Evolutionary conservation across 225 moss, liverwort and hornwort species (phyloP), one percentile per base, ranked within the genome.

Genomic region (Bryum argenteum): DNA sequence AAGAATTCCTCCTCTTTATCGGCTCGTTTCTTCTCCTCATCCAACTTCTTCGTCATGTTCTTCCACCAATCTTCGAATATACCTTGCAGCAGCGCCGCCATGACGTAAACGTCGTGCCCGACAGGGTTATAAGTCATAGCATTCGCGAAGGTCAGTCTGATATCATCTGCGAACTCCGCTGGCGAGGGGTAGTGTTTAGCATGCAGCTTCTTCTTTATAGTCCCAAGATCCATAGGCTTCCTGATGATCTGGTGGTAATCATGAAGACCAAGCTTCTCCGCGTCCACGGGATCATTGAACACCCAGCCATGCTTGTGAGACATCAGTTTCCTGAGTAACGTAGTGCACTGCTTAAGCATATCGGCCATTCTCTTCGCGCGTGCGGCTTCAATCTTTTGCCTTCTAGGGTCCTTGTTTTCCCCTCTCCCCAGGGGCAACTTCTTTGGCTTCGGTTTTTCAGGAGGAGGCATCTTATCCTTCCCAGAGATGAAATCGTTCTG

Each of bases 391-490:
- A 98, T 85, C 81, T 92, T 94, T 20, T 85, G 89, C 58, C 98
- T 80, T 57, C 94, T 91, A 0, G 88, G 90, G 50, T 94, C 92
- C 78, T 75, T 98, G 21, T 71, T 75, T 64, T 94, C 94, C 13
- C 69, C 78, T 33, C 89, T 87, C 0, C 86, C 85, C 8, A 83
- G 54, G 1, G 78, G 11, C 85, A 75, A 5, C 88, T 92, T 74
- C 91, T 83, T 92, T 1, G 92, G 71, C 82, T 89, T 94, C 37
- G 89, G 61, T 69, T 98, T 98, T 75, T 98, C 98, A 16, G 94
- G 92, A 5, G 98, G 94, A 5, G 98, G 98, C 94, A 98, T 98
- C 84, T 88, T 94, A 12, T 98, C 94, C 75, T 92, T 98, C 14
- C 98, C 98, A 10, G 98, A 94, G 0, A 98, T 89, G 15, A 98